phyloP scores from a whole-genome alignment of 2,329 filamentous ascomycete genomes.

The Aureobasidium sp. region DNA sequence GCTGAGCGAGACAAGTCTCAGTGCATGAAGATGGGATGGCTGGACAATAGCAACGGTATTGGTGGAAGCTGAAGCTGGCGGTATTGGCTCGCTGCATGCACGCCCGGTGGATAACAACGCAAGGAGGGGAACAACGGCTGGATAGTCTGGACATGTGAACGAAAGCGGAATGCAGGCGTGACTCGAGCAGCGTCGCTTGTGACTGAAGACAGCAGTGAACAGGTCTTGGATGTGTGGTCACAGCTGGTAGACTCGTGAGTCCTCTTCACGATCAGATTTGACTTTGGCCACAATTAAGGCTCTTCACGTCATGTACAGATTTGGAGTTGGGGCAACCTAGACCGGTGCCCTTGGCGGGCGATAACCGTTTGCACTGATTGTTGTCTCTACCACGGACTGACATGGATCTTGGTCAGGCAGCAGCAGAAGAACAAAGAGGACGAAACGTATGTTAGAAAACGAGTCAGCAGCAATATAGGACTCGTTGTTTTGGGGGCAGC shows the following conservation, averaged over 20 bases:
- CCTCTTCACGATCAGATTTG: not conserved
- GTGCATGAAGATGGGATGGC: not conserved
- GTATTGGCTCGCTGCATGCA: conserved; percentile 4
- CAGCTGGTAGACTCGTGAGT: not conserved
- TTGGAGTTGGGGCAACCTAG: not conserved
- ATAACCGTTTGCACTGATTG: not conserved
- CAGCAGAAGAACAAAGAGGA: not conserved
- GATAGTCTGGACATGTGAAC: not conserved
- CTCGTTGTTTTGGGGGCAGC: not conserved
- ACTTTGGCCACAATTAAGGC: not conserved
- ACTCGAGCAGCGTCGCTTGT: not conserved
- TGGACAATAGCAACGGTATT: not conserved
- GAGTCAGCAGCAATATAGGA: not conserved
- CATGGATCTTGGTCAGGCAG: not conserved
- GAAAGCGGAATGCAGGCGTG: conserved; percentile 2
- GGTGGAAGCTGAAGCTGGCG: not conserved
- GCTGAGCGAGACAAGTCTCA: not conserved
- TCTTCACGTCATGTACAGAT: not conserved
- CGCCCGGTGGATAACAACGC: not conserved
- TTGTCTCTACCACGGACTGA: not conserved
- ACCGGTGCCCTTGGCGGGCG: not conserved
- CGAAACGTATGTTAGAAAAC: not conserved
- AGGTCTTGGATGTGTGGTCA: not conserved
- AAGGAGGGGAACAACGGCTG: not conserved
- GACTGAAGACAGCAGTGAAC: not conserved